Evolutionary conservation across 2,329 filamentous ascomycete genomes (phyloP).

Genomic region (Clarireedia sp.): DNA sequence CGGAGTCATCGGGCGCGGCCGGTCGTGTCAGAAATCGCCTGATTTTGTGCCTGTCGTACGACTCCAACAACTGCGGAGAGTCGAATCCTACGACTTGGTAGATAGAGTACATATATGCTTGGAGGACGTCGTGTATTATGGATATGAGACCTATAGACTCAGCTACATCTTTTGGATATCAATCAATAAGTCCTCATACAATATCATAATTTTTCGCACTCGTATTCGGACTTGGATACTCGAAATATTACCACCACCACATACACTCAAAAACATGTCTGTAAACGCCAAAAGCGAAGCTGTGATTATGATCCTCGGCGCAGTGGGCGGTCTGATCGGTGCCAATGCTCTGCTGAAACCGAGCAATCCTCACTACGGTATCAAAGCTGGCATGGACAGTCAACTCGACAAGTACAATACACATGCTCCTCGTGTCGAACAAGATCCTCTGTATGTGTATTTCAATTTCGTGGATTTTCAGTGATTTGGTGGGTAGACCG

Average conservation of each 20-base stretch:
- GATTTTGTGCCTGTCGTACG: slow-evolving; percentile 4
- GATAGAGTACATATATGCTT: neutral
- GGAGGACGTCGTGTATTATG: neutral
- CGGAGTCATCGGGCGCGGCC: neutral
- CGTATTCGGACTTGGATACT: too few species aligned
- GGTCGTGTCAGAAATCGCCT: neutral
- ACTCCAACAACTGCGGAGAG: neutral
- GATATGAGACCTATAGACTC: too few species aligned
- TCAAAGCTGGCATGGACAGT: slow-evolving; percentile 3
- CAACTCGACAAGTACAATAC: slow-evolving; percentile 1
- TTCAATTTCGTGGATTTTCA: neutral
- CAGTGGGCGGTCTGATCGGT: slow-evolving; percentile 2
- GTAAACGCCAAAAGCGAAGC: slow-evolving; percentile 5
- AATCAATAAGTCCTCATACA: neutral
- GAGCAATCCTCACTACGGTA: neutral
- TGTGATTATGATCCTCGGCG: neutral
- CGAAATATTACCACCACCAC: neutral
- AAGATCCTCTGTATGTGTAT: slow-evolving; percentile 7
- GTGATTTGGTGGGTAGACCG: neutral
- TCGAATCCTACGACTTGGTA: neutral
- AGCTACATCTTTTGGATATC: neutral
- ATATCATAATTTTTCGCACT: neutral
- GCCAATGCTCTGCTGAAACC: slow-evolving; percentile 2
- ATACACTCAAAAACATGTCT: neutral
- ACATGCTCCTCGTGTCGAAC: neutral